Conservation (phyloP, 2,329 filamentous ascomycete genomes). For the Didymella sp. region DNA sequence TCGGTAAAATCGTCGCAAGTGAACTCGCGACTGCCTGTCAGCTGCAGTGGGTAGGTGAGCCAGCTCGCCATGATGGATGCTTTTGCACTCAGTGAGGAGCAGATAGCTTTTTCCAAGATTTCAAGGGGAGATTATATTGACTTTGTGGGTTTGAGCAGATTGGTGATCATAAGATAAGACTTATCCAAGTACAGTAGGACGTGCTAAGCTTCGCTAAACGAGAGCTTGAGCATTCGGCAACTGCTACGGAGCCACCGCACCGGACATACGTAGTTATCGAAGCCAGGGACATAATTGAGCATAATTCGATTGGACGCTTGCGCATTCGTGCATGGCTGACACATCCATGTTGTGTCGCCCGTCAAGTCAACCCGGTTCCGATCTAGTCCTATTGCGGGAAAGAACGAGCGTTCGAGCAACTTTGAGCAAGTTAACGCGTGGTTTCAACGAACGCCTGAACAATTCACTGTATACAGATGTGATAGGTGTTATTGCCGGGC, state of each 20-base stretch:
- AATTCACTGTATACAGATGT: neutral
- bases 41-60: conserved; percentile 26
- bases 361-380: neutral
- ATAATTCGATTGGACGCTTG: neutral
- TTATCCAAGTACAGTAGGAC: neutral
- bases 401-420: conserved; percentile 14
- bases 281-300: neutral
- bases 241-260: neutral
- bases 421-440: conserved; percentile 25
- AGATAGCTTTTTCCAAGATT: neutral
- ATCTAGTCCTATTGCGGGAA: neutral
- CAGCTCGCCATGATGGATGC: conserved; percentile 21
- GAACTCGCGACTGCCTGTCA: conserved; percentile 29
- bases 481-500: neutral
- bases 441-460: neutral
- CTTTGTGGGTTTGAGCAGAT: neutral
- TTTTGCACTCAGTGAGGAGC: neutral
- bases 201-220: conserved; percentile 3
- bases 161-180: neutral
- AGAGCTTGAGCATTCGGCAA: conserved; percentile 1
- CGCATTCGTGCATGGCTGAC: neutral
- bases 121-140: neutral
- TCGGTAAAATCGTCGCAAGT: conserved; percentile 49
- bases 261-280: neutral
- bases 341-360: neutral